Evolutionary conservation across 2,329 filamentous ascomycete species (phyloP).

Genomic region (Alternaria consortialis): DNA sequence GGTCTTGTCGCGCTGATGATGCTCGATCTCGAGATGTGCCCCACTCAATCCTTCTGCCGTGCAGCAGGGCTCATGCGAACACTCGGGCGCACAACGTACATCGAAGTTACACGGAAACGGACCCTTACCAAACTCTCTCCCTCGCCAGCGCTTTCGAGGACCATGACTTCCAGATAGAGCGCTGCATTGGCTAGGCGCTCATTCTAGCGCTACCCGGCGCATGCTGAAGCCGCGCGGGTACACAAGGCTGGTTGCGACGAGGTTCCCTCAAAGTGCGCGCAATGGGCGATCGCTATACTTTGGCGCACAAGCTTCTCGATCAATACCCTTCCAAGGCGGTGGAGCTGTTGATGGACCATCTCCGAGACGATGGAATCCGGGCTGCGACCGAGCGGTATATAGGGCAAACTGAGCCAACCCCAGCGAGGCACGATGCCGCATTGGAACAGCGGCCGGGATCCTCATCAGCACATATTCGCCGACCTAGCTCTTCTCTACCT

Average conservation of each 20-base stretch:
- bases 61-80: neutral
- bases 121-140: too few species aligned
- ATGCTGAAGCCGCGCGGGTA: neutral
- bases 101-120: neutral
- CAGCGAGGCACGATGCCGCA: neutral
- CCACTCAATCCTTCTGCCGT: neutral
- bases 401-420: neutral
- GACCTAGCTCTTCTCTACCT: neutral
- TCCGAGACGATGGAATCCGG: neutral
- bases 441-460: neutral
- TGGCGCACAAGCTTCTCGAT: neutral
- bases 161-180: neutral
- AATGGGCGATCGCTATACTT: neutral
- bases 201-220: neutral
- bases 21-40: neutral
- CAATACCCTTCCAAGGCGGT: neutral
- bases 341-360: neutral
- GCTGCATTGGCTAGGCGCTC: neutral
- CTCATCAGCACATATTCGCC: neutral
- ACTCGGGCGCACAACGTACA: fast-evolving
- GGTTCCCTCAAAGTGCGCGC: neutral
- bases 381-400: neutral
- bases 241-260: neutral
- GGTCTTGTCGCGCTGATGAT: neutral
- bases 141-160: neutral